Percentiles rank a stretch among this genome's conserved stretches.
Conservation (phyloP, 306 rosid species). For the Alnus glutinosa region DNA sequence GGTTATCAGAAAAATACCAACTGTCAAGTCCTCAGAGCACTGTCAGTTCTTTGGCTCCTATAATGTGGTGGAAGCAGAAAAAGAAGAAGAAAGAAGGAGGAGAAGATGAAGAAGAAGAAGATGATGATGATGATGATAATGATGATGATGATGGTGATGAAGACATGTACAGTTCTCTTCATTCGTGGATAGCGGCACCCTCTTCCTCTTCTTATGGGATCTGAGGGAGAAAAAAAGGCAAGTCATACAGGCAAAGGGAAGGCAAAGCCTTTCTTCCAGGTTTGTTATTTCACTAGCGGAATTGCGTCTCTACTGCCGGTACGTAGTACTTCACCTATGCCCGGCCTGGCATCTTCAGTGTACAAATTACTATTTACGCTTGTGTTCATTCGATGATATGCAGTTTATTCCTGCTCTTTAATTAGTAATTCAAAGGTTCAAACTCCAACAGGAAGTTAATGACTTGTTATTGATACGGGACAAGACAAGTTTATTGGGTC, state of each 20-base stretch:
- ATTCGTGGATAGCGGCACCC: conserved; percentile 25
- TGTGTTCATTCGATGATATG: background rate
- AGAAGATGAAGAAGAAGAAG: conserved; percentile 42
- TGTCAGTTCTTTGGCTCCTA: conserved; percentile 4
- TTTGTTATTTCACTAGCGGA: conserved; percentile 23
- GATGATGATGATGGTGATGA: background rate
- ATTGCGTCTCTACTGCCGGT: conserved; percentile 21
- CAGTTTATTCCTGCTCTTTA: background rate
- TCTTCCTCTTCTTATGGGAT: conserved; percentile 33
- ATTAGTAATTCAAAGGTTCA: background rate
- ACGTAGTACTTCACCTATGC: no score
- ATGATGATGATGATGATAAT: background rate
- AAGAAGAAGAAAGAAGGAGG: conserved; percentile 27
- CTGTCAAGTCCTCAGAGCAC: background rate
- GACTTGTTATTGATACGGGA: no score
- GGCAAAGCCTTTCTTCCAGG: conserved; percentile 82
- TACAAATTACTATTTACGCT: no score
- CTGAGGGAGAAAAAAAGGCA: conserved; percentile 59
- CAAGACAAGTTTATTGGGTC: no score
- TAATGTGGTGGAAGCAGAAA: conserved; percentile 56
- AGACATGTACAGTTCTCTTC: no score
- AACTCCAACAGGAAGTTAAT: background rate
- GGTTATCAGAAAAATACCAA: conserved; percentile 1
- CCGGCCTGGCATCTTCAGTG: no score
- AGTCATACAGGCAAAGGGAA: conserved; percentile 77